Percentiles rank a stretch among this genome's conserved stretches.
phyloP scores from a whole-genome alignment of 2,329 filamentous ascomycete genomes.

The Alternaria sp. region DNA sequence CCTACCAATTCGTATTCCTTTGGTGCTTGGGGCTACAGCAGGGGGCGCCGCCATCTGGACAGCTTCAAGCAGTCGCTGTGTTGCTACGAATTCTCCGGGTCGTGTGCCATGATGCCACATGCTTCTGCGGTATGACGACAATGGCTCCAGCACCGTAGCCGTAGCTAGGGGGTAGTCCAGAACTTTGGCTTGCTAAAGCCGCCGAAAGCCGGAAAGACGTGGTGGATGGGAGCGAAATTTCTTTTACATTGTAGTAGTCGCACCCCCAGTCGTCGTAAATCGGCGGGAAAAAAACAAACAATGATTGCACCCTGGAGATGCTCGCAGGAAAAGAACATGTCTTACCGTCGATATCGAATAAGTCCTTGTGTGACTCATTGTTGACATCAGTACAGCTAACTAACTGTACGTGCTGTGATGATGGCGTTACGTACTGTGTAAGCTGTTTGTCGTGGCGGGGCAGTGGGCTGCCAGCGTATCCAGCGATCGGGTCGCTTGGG shows the following conservation, averaged over 20 bases:
- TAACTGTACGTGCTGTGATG: conserved; percentile 1
- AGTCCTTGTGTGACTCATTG: conserved; percentile 44
- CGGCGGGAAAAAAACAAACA: conserved; percentile 28
- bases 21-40: conserved; percentile 13
- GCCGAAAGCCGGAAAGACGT: conserved; percentile 41
- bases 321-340: conserved; percentile 20
- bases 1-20: conserved; percentile 18
- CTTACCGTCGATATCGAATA: conserved; percentile 52
- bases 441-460: conserved; percentile 25
- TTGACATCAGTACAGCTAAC: conserved; percentile 1
- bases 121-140: conserved; percentile 37
- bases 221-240: conserved; percentile 25
- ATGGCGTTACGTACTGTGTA: conserved; percentile 14
- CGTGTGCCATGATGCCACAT: conserved; percentile 38
- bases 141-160: conserved; percentile 17
- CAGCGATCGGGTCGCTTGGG: conserved; percentile 4
- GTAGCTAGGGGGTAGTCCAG: conserved; percentile 23
- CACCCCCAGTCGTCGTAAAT: conserved; percentile 24
- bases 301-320: conserved; percentile 14
- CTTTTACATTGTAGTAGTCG: conserved; percentile 20
- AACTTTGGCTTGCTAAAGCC: conserved; percentile 29
- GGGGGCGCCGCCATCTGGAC: conserved; percentile 17
- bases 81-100: conserved; percentile 23
- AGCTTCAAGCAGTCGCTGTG: conserved; percentile 1
- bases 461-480: conserved; percentile 17